Percentiles rank a stretch among this genome's conserved stretches.
These are phyloP conservation scores for Schizochytrium sp. DNA, from an alignment of 108 stramenopile genomes.

Conservation along the genomic window DNA sequence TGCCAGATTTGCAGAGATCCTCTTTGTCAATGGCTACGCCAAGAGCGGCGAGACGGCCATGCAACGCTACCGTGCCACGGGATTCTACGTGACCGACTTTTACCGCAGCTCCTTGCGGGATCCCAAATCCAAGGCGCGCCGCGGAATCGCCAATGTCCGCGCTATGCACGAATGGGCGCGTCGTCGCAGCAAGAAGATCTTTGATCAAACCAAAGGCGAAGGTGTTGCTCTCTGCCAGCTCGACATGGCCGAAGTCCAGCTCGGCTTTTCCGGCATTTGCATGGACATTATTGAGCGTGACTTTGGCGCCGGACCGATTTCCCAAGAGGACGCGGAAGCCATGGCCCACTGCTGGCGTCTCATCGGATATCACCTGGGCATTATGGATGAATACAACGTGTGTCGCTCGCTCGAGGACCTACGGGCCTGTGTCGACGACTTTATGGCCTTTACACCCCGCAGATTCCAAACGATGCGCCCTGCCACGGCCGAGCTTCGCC, in stretches of 20 bases:
- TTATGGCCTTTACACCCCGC: background rate
- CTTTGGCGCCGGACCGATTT: background rate
- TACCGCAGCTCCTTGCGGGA: background rate
- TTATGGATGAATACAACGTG: background rate
- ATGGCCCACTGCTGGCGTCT: background rate
- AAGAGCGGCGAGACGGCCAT: conserved; percentile 7
- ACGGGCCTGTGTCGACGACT: background rate
- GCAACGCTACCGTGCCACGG: background rate
- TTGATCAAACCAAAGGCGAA: background rate
- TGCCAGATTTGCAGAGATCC: background rate
- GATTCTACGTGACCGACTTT: background rate
- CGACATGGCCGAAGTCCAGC: conserved; percentile 3
- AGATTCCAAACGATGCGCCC: background rate
- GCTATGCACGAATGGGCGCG: conserved; percentile 9
- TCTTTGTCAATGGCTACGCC: background rate
- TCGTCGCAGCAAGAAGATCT: background rate
- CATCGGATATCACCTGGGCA: background rate
- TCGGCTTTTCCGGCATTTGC: background rate
- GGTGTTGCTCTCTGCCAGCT: background rate
- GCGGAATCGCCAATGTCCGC: background rate
- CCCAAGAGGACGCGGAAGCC: background rate
- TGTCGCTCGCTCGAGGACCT: background rate
- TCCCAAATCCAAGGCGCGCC: background rate
- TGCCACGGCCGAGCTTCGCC: background rate
- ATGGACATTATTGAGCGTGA: background rate